Percentiles rank a stretch among this genome's conserved stretches.
phyloP scores from a whole-genome alignment of 2,329 filamentous ascomycete species.

The Triangularia setosa region DNA sequence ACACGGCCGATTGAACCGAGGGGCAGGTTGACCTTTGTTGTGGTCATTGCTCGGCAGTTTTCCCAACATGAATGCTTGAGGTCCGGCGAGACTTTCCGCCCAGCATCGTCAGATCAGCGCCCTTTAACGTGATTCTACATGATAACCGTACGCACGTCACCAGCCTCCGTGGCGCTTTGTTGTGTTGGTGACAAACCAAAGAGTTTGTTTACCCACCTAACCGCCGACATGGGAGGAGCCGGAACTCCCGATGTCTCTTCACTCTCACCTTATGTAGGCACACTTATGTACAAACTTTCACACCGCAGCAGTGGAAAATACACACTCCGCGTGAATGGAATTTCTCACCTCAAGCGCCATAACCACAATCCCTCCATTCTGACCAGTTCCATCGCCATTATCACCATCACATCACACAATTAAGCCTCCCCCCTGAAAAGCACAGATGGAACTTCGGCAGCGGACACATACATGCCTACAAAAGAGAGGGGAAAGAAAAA shows the following conservation, averaged over 20 bases:
- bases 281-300: neutral
- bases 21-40: no score
- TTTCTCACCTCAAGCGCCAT: neutral
- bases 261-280: neutral
- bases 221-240: neutral
- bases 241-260: neutral
- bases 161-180: neutral
- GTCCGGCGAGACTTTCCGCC: no score
- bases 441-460: neutral
- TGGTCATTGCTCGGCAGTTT: no score
- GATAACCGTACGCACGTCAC: no score
- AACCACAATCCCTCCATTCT: neutral
- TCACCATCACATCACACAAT: neutral
- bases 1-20: neutral
- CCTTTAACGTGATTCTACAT: no score
- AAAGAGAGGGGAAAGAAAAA: no score
- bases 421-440: neutral
- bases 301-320: neutral
- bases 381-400: neutral
- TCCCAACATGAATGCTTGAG: no score
- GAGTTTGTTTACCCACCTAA: neutral
- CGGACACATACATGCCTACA: no score
- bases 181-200: neutral
- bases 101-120: no score
- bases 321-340: neutral